Conservation (phyloP, 441 rosid genomes). For the Bocquillonia castaneifolia region DNA sequence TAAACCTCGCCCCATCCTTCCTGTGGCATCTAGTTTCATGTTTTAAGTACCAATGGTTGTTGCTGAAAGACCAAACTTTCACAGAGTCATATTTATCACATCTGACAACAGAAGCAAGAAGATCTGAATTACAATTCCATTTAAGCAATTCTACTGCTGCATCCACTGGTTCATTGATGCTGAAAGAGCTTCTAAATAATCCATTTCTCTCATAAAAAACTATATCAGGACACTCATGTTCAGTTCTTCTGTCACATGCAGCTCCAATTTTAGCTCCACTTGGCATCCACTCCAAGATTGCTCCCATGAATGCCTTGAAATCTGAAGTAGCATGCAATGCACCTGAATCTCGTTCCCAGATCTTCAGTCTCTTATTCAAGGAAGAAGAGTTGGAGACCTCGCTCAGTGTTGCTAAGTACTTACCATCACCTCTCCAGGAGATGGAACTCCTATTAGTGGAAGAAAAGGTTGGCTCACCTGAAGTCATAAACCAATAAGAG, state of each 20-base stretch:
- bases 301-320: constrained; percentile 53
- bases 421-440: constrained; percentile 97
- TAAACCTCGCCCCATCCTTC: constrained; percentile 58
- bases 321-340: constrained; percentile 68
- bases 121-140: constrained; percentile 93
- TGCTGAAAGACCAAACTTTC: constrained; percentile 78
- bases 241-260: constrained; percentile 52
- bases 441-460: constrained; percentile 39
- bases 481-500: constrained; percentile 15
- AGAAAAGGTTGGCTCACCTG: constrained; percentile 44
- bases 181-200: constrained; percentile 66
- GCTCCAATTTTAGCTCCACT: constrained; percentile 87
- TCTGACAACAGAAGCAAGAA: constrained; percentile 73
- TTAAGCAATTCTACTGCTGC: constrained; percentile 55
- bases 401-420: constrained; percentile 63
- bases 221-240: constrained; percentile 49
- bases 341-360: constrained; percentile 93
- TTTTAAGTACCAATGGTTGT: constrained; percentile 88
- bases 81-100: constrained; percentile 51
- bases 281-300: constrained; percentile 93
- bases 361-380: constrained; percentile 52
- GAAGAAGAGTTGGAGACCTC: constrained; percentile 35
- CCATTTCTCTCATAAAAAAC: constrained; percentile 90
- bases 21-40: constrained; percentile 62
- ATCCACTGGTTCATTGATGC: constrained; percentile 43